A percentile compares a stretch with the other conserved stretches of the same genome.
phyloP scores from a whole-genome alignment of 2,329 filamentous ascomycete species.

The Aspergillus pseudoviridinutans region DNA sequence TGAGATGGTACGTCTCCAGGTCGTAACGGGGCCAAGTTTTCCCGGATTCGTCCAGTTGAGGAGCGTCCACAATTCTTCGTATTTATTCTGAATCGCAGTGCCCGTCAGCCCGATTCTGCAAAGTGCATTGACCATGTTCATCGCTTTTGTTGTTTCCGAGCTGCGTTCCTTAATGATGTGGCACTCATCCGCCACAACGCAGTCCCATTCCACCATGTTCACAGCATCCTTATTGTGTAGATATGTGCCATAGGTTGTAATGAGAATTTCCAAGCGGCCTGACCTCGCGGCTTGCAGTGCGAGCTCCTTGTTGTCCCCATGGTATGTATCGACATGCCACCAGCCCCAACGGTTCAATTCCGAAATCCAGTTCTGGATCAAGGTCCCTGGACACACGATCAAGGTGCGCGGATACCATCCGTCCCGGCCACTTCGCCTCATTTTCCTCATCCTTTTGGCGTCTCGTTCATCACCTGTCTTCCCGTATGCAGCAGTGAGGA shows the following conservation, averaged over 20 bases:
- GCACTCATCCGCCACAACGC: constrained; percentile 90
- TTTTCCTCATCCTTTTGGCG: constrained; percentile 79
- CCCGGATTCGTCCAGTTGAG: constrained; percentile 96
- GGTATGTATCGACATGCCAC: constrained; percentile 84
- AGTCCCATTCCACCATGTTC: constrained; percentile 89
- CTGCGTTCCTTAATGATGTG: constrained; percentile 78
- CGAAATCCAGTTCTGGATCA: constrained; percentile 87
- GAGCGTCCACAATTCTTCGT: constrained; percentile 94
- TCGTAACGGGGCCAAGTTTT: constrained; percentile 59
- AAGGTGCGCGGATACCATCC: constrained; percentile 80
- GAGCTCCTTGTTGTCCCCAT: constrained; percentile 68
- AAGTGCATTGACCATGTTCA: constrained; percentile 85
- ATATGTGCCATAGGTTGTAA: constrained; percentile 93
- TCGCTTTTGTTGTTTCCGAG: constrained; percentile 75
- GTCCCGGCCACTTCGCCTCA: constrained; percentile 56
- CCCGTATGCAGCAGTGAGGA: constrained; percentile 85
- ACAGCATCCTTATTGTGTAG: constrained; percentile 68
- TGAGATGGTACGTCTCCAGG: constrained; percentile 76
- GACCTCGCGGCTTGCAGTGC: constrained; percentile 68
- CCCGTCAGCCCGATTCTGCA: constrained; percentile 92
- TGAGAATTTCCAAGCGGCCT: constrained; percentile 81
- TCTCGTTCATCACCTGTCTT: constrained; percentile 90
- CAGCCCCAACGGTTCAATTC: constrained; percentile 90
- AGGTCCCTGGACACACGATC: constrained; percentile 80
- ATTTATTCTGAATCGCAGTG: constrained; percentile 96